phyloP scores from a whole-genome alignment of 768 basidiomycete genomes.

The Coprinellus micaceus region DNA sequence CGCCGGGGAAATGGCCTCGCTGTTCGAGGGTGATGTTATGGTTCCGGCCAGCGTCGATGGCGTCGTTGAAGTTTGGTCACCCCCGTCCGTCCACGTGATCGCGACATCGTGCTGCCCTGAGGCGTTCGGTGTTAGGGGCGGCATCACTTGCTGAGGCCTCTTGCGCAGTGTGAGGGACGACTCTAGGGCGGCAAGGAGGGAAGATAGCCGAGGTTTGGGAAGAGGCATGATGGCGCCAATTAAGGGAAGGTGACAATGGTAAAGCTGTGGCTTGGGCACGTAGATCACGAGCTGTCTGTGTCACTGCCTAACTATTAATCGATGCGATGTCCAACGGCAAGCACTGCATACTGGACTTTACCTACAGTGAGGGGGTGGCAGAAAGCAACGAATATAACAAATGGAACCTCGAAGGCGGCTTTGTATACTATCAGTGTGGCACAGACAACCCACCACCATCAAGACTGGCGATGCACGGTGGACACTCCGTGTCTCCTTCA shows the following conservation, averaged over 20 bases:
- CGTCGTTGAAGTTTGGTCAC: not conserved
- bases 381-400: too few species aligned
- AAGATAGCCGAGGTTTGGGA: not conserved
- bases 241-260: not conserved
- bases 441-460: too few species aligned
- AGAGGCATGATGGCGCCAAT: not conserved
- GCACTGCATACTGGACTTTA: too few species aligned
- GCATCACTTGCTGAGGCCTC: not conserved
- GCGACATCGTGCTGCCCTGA: not conserved
- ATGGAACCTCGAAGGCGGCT: too few species aligned
- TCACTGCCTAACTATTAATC: too few species aligned
- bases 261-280: too few species aligned
- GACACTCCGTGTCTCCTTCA: too few species aligned
- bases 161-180: not conserved
- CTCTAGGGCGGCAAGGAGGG: not conserved
- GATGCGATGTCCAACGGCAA: too few species aligned
- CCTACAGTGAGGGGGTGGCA: too few species aligned
- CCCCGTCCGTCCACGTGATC: conserved; percentile 17
- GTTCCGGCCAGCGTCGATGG: not conserved
- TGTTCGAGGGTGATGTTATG: not conserved
- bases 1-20: not conserved
- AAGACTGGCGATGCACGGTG: too few species aligned
- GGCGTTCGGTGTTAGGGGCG: not conserved
- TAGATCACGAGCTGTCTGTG: too few species aligned
- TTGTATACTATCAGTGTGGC: too few species aligned